A percentile compares a stretch with the other conserved stretches of the same genome.
Evolutionary conservation across 2,329 filamentous ascomycete genomes (phyloP).

Genomic region (Xylaria multiplex): DNA sequence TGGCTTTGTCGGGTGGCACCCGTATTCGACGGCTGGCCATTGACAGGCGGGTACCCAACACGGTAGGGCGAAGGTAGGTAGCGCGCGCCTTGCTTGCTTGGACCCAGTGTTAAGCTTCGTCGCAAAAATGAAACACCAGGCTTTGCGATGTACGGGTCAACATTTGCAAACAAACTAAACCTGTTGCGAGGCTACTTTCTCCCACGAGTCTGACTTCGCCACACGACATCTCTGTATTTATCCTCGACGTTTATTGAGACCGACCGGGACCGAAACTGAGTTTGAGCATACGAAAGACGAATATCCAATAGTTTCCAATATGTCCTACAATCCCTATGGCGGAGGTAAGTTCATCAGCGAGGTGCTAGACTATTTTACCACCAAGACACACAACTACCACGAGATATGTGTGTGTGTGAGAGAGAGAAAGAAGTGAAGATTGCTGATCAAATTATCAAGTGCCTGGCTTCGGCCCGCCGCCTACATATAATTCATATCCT

Average conservation of each 20-base stretch:
- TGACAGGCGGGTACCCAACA: neutral
- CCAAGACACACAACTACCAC: neutral
- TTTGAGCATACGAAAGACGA: constrained; percentile 9
- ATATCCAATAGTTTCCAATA: constrained; percentile 44
- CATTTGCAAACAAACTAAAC: constrained; percentile 11
- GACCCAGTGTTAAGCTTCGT: constrained; percentile 28
- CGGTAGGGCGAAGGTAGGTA: neutral
- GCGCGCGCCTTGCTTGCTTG: constrained; percentile 13
- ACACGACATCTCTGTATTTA: neutral
- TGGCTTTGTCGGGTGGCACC: constrained; percentile 5
- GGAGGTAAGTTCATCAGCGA: constrained; percentile 50
- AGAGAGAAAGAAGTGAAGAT: constrained; percentile 8
- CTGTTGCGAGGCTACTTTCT: constrained; percentile 1
- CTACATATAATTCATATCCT: constrained; percentile 77
- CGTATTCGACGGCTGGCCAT: too few relatives aligned
- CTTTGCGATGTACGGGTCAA: constrained; percentile 23
- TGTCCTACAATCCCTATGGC: constrained; percentile 70
- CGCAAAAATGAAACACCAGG: constrained; percentile 33
- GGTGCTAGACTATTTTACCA: neutral
- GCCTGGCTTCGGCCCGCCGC: constrained; percentile 77
- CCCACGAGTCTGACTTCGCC: neutral
- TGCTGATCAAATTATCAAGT: constrained; percentile 49
- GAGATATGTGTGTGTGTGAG: neutral
- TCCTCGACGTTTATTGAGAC: neutral
- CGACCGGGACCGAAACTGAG: neutral